phyloP scores from a whole-genome alignment of 768 basidiomycete genomes.

The Amanita fuliginea region DNA sequence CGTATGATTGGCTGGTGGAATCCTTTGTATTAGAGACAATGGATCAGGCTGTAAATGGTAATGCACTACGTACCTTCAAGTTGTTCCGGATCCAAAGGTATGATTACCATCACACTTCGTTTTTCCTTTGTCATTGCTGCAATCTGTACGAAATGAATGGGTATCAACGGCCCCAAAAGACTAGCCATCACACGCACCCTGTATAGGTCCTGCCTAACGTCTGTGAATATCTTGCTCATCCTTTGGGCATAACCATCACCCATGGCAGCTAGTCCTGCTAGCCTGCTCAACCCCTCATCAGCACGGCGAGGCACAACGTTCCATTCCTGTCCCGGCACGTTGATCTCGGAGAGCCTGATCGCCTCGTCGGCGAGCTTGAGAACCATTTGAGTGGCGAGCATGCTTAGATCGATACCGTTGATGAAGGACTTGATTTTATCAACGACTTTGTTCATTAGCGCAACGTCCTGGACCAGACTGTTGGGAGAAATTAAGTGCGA shows the following conservation, averaged over 20 bases:
- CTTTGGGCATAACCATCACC: conserved; percentile 18
- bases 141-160: conserved; percentile 16
- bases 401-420: conserved; percentile 18
- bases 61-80: conserved; percentile 13
- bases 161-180: not conserved
- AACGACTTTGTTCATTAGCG: conserved; percentile 18
- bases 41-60: not conserved
- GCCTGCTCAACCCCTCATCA: conserved; percentile 11
- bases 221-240: conserved; percentile 17
- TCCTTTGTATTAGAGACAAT: not conserved
- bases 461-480: conserved; percentile 2
- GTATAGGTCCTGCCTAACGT: conserved; percentile 25
- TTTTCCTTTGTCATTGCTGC: conserved; percentile 27
- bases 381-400: conserved; percentile 18
- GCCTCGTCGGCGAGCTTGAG: conserved; percentile 18
- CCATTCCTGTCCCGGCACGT: conserved; percentile 8
- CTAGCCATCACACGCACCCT: conserved; percentile 15
- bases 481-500: not conserved
- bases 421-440: conserved; percentile 17
- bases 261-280: conserved; percentile 16
- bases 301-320: conserved; percentile 5
- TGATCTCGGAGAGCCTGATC: conserved; percentile 14
- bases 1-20: conserved; percentile 15
- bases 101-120: conserved; percentile 15
- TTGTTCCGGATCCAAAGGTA: conserved; percentile 25